Conservation (phyloP, 768 basidiomycete species). For the Clitopilus hobsonii region DNA sequence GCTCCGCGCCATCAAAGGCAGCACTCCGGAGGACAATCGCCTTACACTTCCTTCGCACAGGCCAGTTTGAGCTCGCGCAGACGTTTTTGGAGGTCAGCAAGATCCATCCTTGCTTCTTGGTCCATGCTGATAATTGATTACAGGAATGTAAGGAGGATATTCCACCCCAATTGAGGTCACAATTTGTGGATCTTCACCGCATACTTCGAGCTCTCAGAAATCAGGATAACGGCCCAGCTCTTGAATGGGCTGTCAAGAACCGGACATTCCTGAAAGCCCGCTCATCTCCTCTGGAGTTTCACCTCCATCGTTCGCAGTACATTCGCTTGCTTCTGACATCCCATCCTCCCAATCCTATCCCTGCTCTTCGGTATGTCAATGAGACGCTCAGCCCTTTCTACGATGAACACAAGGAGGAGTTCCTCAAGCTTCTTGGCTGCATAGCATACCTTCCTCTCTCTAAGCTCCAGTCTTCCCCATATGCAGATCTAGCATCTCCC, state of each 20-base stretch:
- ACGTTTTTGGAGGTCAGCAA: conserved; percentile 63
- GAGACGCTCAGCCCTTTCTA: conserved; percentile 61
- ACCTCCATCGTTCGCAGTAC: conserved; percentile 88
- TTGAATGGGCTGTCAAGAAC: conserved; percentile 76
- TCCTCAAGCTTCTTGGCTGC: conserved; percentile 67
- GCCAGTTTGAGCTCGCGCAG: conserved; percentile 74
- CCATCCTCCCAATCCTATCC: conserved; percentile 48
- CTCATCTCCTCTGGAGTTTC: conserved; percentile 81
- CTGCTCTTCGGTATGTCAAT: conserved; percentile 75
- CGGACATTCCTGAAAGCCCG: conserved; percentile 60
- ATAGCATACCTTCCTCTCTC: conserved; percentile 66
- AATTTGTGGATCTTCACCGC: conserved; percentile 67
- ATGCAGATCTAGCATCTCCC: conserved; percentile 68
- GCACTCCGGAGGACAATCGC: conserved; percentile 72
- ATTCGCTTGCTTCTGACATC: conserved; percentile 69
- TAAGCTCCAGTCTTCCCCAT: conserved; percentile 65
- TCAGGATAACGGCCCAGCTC: conserved; percentile 69
- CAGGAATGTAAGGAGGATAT: conserved; percentile 70
- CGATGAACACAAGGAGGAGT: conserved; percentile 53
- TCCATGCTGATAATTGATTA: conserved; percentile 2
- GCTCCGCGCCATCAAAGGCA: conserved; percentile 48
- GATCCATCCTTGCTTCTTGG: neutral
- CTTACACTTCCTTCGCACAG: conserved; percentile 74
- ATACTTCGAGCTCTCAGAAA: conserved; percentile 65
- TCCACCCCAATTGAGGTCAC: conserved; percentile 38